Evolutionary conservation across 306 rosid species (phyloP), one percentile per base, ranked within the genome.

Genomic region (Hippophae rhamnoides): DNA sequence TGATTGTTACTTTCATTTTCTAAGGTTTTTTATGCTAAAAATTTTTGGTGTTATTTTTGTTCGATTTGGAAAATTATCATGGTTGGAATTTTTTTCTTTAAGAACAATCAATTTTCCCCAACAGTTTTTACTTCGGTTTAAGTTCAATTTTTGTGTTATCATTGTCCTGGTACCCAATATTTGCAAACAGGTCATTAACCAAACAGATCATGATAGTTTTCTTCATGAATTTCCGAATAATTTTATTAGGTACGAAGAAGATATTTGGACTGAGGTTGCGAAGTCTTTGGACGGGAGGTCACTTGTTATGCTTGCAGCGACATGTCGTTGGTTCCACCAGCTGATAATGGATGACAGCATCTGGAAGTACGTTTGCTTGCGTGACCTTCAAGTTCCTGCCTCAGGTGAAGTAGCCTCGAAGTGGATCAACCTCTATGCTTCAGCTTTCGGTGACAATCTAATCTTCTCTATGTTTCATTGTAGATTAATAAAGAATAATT

Each of bases 201-300:
- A 61, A 51, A 43, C 62, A 12, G 61, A 65, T 52, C 41, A 23
- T 53, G 45, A 49, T 40, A 18, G 9, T 26, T 25, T 54, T 48
- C 62, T 27, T 44, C 58, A 41, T 3, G 4, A 27, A 27, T 27
- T 27, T 27, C 2, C 38, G 38, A 27, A 27, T 27, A 27, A 71
- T 43, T 27, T 27, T 48, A 61, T 64, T 42, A 92, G 99, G 92
- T 85, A 65, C 72, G 93, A 92, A 64, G 78, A 77, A 61, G 99
- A 92, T 66, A 73, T 88, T n/a, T 92, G 96, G 99, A 78, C 93
- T 49, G 90, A 92, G 88, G 79, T 92, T 7, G 83, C 95, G 3
- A 92, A 82, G 70, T 77, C 62, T 76, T 71, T 92, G 60, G 99
- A 92, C 50, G 96, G 86, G 52, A 83, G 76, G 68, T 85, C 99